Evolutionary conservation across 1,284 basidiomycete species (phyloP).

Genomic region (Hemileia vastatrix): DNA sequence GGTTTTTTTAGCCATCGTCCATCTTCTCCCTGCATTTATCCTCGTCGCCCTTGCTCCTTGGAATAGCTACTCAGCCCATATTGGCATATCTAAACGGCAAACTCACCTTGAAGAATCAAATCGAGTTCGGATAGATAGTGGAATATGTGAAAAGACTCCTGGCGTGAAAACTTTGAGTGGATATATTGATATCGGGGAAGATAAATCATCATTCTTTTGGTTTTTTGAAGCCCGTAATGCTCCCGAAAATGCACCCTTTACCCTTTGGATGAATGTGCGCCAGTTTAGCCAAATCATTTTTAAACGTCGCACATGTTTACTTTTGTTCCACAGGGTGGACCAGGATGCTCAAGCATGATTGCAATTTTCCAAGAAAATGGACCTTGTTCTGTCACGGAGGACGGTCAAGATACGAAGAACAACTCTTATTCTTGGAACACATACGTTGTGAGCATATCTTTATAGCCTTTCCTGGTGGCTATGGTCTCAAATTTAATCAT

Average conservation of each 20-base stretch:
- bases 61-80: not conserved
- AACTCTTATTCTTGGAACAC: conserved; percentile 61
- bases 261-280: conserved; percentile 51
- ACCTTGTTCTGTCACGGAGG: conserved; percentile 57
- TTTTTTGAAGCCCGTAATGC: conserved; percentile 57
- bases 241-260: conserved; percentile 53
- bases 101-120: not conserved
- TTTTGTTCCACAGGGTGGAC: conserved; percentile 27
- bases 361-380: conserved; percentile 61
- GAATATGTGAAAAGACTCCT: conserved; percentile 62
- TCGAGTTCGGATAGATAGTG: conserved; percentile 48
- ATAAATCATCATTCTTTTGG: conserved; percentile 59
- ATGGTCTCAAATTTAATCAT: not conserved
- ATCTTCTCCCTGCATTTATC: not conserved
- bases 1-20: not conserved
- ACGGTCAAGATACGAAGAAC: conserved; percentile 50
- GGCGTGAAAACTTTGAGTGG: conserved; percentile 60
- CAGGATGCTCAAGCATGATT: conserved; percentile 58
- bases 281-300: not conserved
- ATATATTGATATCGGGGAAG: conserved; percentile 53
- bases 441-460: conserved; percentile 42
- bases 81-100: not conserved
- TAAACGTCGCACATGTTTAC: not conserved
- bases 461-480: not conserved
- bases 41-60: not conserved